Evolutionary conservation across 176 grass and related monocot species (phyloP), one percentile per base, ranked within the genome.

Genomic region (Musa itinerans): DNA sequence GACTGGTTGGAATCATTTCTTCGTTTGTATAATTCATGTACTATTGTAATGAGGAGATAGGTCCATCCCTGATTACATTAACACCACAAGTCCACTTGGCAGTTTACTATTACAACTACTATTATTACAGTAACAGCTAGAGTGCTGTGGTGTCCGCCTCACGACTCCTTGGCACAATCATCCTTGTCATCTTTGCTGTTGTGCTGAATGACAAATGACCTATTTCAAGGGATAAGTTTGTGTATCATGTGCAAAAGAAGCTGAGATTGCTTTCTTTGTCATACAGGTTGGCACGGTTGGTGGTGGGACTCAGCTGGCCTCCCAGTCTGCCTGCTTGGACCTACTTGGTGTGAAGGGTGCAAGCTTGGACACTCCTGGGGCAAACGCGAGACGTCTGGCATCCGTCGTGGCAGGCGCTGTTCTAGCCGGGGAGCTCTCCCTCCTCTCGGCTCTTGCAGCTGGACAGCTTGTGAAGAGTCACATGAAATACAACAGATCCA

Each of bases 401-500:
- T 81, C 88, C 20, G 81, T 99, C 16, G 88, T 99, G 56, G 88
- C 95, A 0, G 95, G 95, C 11, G 90, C 91, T 15, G 95, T 99
- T 48, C 91, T 99, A 1, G 95, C 95, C 21, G 95, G 90, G 2
- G 95, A 99, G 85, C 76, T 99, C 14, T 99, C 95, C 24, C 91
- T 99, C 59, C 22, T 99, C 52, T 99, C 95, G 0, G 95, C 95
- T 1, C 95, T 89, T 17, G 91, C 95, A 0, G 86, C 90, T 0
- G 95, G 95, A 21, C 95, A 99, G 71, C 95, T 99, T 29, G 91
- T 99, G 23, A 94, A 79, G 52, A 94, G 90, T 79, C 95, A 99
- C 78, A 86, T 99, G 90, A 99, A 94, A 57, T 94, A 99, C 87
- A 99, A 99, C 63, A 88, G 95, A 71, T 99, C 95, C 53, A 82